A percentile compares a stretch with the other conserved stretches of the same genome.
Evolutionary conservation across 2,329 filamentous ascomycete species (phyloP).

Genomic region (Aspergillus candidus): DNA sequence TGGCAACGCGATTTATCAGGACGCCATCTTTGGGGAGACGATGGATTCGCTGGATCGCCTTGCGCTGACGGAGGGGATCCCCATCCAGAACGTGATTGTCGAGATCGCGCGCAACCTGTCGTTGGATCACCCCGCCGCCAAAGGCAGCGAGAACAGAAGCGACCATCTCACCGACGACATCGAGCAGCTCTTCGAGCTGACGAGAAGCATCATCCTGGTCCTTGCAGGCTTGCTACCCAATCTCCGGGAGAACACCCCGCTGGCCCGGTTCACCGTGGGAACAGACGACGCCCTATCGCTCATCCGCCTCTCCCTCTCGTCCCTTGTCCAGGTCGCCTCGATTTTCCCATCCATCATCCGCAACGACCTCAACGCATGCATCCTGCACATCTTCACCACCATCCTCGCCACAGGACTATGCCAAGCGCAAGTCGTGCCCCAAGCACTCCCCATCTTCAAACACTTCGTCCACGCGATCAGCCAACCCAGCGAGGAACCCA

Average conservation of each 20-base stretch:
- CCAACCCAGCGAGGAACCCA: conserved; percentile 15
- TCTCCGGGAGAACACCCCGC: conserved; percentile 47
- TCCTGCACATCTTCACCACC: conserved; percentile 92
- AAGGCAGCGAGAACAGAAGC: conserved; percentile 58
- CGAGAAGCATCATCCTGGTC: conserved; percentile 90
- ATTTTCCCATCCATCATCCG: conserved; percentile 97
- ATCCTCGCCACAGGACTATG: conserved; percentile 82
- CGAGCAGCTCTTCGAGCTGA: conserved; percentile 94
- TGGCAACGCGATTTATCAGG: conserved; percentile 92
- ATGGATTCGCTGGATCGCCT: conserved; percentile 93
- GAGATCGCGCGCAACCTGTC: conserved; percentile 88
- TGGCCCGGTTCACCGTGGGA: conserved; percentile 69
- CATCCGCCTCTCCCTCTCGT: conserved; percentile 72
- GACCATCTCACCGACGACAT: conserved; percentile 92
- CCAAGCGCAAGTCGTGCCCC: conserved; percentile 81
- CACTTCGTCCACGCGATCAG: conserved; percentile 78
- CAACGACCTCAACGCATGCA: conserved; percentile 90
- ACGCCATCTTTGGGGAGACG: conserved; percentile 91
- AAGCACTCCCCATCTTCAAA: conserved; percentile 84
- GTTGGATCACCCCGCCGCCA: conserved; percentile 82
- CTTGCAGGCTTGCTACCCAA: conserved; percentile 83
- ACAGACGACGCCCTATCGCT: conserved; percentile 75
- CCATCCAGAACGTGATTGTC: conserved; percentile 87
- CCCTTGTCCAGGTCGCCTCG: conserved; percentile 87
- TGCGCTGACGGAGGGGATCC: conserved; percentile 80